Evolutionary conservation across 1,139 yeast genomes (phyloP), one percentile per base, ranked within the genome.

Genomic region (Pichia kudriavzevii): DNA sequence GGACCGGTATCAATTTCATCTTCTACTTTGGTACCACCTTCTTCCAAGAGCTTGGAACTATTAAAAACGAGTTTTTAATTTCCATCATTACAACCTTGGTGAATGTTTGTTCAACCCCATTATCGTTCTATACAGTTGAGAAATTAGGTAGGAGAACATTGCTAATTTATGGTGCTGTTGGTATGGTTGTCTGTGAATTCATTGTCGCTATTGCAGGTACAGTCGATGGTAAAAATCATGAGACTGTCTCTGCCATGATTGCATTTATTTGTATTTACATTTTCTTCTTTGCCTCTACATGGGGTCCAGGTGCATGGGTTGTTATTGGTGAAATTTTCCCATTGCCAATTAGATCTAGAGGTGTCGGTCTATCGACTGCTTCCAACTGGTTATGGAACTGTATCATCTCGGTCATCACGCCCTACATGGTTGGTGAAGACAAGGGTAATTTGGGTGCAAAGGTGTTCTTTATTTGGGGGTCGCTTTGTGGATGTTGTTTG

Each of bases 401-500:
- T 53, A 55, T 56, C 33, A 56, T 57, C 43, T 50, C 58, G 12
- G 60, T 56, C 27, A 56, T 55, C 39, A 56, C 60, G 14, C 61
- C 61, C 35, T 56, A 56, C 43, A 56, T 55, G 60, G 80, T 78
- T 44, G 81, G 77, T 57, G 56, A 68, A 18, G 79, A 76, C 31
- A 56, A 65, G 35, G 82, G 79, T 49, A 69, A 76, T 51, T 63
- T 80, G 45, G 78, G 80, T 20, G 66, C 76, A 36, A 77, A 72
- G 52, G 84, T 80, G 34, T 79, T 79, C 64, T 79, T 78, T 59
- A 74, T 80, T 50, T 79, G 87, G 85, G 79, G 77, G 42, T 62
- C 78, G 5, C 55, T 64, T 31, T 52, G 56, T 46, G 35, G 41
- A 2, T 39, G 48, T 34, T 53, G 59, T 42, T 43, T 55, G 52